Evolutionary conservation across 805 yeast species (phyloP).

Genomic region (Saccharomycopsis guyanensis): DNA sequence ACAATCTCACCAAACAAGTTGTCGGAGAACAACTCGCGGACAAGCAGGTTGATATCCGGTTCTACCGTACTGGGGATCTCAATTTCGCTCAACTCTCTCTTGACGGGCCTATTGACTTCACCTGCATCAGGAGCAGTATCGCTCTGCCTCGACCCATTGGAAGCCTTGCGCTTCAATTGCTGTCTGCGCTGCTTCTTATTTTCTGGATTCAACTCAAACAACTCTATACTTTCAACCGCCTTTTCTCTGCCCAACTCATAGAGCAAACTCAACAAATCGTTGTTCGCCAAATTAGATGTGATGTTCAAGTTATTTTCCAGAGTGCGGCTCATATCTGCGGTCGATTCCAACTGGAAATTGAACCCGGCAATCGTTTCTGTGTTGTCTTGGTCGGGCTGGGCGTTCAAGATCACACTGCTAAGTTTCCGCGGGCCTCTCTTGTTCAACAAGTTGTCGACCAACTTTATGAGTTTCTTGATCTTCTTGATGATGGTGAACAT

Average conservation of each 20-base stretch:
- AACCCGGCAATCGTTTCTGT: slow-evolving; percentile 17
- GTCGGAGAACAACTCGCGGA: slow-evolving; percentile 14
- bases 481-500: slow-evolving; percentile 21
- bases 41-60: slow-evolving; percentile 2
- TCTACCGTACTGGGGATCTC: not conserved
- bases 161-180: not conserved
- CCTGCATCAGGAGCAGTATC: not conserved
- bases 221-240: slow-evolving; percentile 29
- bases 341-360: slow-evolving; percentile 7
- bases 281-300: slow-evolving; percentile 44
- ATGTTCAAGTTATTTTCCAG: slow-evolving; percentile 22
- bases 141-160: not conserved
- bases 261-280: slow-evolving; percentile 44
- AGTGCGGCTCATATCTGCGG: not conserved
- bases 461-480: slow-evolving; percentile 19
- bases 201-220: slow-evolving; percentile 16
- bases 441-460: slow-evolving; percentile 17
- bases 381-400: not conserved
- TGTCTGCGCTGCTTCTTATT: slow-evolving; percentile 5
- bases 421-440: slow-evolving; percentile 4
- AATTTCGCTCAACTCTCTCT: too few relatives aligned
- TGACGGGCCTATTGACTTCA: not conserved
- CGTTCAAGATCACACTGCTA: not conserved
- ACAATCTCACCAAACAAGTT: slow-evolving; percentile 13
- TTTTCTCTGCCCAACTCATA: slow-evolving; percentile 48